A percentile compares a stretch with the other conserved stretches of the same genome.
phyloP scores from a whole-genome alignment of 352 stramenopile species.

The Globisporangium uncinulatum region DNA sequence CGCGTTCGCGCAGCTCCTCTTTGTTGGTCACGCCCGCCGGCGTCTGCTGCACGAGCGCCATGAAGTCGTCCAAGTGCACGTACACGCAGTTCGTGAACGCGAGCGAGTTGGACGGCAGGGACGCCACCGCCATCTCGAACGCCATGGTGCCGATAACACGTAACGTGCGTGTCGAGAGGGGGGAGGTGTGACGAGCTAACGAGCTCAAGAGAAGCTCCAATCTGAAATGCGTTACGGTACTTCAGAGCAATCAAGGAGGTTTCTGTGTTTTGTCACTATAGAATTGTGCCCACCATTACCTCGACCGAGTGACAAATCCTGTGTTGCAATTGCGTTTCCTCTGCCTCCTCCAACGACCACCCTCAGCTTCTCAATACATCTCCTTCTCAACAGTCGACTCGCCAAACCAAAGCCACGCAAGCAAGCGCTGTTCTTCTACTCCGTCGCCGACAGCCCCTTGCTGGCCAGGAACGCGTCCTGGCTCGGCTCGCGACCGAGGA shows the following conservation, averaged over 20 bases:
- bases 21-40: constrained; percentile 57
- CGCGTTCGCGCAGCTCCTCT: constrained; percentile 63
- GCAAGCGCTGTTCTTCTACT: neutral
- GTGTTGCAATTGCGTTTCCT: too few species aligned
- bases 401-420: too few species aligned
- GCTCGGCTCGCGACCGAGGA: constrained; percentile 71
- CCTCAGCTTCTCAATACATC: too few species aligned
- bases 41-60: constrained; percentile 54
- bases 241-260: too few species aligned
- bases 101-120: constrained; percentile 68
- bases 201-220: too few species aligned
- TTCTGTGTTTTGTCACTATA: too few species aligned
- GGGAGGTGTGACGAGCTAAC: too few species aligned
- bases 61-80: constrained; percentile 70
- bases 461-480: constrained; percentile 80
- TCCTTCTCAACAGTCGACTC: too few species aligned
- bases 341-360: too few species aligned
- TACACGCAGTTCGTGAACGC: constrained; percentile 85
- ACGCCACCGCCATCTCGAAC: constrained; percentile 55
- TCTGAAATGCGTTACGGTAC: too few species aligned
- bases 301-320: too few species aligned
- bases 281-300: too few species aligned
- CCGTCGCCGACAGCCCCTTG: constrained; percentile 41
- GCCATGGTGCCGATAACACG: constrained; percentile 24
- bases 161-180: neutral